Evolutionary conservation across 2,329 filamentous ascomycete genomes (phyloP).

Genomic region (Harringtonia lauricola): DNA sequence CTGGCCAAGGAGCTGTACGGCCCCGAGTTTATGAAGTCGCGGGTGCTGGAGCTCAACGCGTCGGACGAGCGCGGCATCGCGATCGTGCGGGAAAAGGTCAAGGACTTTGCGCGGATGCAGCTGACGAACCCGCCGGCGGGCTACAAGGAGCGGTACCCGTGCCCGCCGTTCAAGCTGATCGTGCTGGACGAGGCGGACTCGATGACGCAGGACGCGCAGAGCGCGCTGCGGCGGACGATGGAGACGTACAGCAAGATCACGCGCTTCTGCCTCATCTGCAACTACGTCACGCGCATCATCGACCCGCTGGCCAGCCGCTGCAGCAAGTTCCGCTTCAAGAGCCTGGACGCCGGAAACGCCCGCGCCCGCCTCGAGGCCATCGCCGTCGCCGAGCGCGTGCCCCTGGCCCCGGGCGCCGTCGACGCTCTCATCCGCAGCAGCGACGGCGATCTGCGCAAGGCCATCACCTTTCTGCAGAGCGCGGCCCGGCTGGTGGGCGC

Average conservation of each 20-base stretch:
- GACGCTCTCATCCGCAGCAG: conserved; percentile 78
- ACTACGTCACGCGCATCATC: conserved; percentile 97
- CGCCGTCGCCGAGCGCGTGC: conserved; percentile 65
- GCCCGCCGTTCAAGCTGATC: conserved; percentile 97
- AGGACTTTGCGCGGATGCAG: conserved; percentile 94
- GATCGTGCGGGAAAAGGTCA: conserved; percentile 96
- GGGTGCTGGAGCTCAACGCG: conserved; percentile 97
- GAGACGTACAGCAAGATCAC: conserved; percentile 97
- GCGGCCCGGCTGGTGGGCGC: conserved; percentile 80
- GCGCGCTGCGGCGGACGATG: conserved; percentile 88
- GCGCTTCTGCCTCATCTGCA: conserved; percentile 93
- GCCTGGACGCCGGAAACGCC: conserved; percentile 77
- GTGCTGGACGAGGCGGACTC: conserved; percentile 96
- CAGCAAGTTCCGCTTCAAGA: conserved; percentile 97
- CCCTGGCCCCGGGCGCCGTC: conserved; percentile 65
- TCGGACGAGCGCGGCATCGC: conserved; percentile 97
- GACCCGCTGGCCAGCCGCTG: conserved; percentile 89
- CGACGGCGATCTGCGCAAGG: conserved; percentile 90
- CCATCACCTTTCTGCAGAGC: conserved; percentile 92
- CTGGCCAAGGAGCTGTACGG: conserved; percentile 96
- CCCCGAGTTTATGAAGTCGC: conserved; percentile 80
- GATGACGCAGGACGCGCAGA: conserved; percentile 98
- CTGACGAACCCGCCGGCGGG: conserved; percentile 68
- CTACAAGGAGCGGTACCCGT: conserved; percentile 67
- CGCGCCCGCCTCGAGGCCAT: conserved; percentile 72